These are phyloP conservation scores for Linum trigynum DNA, from an alignment of 345 rosid genomes.

Conservation along the genomic window DNA sequence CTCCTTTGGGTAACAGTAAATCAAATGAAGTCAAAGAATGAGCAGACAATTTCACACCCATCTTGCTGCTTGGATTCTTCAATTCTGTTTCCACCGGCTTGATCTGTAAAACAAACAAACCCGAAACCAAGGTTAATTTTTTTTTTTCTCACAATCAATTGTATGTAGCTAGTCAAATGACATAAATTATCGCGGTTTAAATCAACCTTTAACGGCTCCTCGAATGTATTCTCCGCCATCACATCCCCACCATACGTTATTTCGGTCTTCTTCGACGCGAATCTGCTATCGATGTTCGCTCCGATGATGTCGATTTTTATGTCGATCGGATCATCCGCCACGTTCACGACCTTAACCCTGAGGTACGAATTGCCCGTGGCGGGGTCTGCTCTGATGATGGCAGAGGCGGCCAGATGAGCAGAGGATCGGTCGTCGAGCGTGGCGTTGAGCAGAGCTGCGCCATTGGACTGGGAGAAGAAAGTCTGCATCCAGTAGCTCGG, in stretches of 20 bases:
- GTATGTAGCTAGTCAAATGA: not conserved
- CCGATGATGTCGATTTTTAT: not conserved
- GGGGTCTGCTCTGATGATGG: not conserved
- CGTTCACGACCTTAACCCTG: not conserved
- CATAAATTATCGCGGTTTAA: not conserved
- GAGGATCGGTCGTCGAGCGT: not conserved
- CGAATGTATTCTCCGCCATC: not conserved
- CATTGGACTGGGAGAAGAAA: not conserved
- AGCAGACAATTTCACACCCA: not conserved
- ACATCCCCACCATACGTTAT: not conserved
- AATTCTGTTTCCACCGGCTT: not conserved
- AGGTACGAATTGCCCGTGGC: not conserved
- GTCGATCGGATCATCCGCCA: not conserved
- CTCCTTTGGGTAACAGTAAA: not conserved
- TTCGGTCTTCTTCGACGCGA: not conserved
- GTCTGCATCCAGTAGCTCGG: conserved; percentile 3
- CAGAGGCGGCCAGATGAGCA: not conserved
- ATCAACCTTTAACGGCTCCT: not conserved
- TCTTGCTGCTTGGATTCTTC: not conserved
- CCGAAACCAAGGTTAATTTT: not conserved
- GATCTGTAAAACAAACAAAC: not conserved
- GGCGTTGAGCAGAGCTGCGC: not conserved
- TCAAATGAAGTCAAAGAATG: conserved; percentile 1
- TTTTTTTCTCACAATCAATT: not conserved
- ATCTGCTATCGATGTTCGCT: not conserved